Evolutionary conservation across 257 asterid genomes (phyloP), one percentile per base, ranked within the genome.

Genomic region (Haberlea rhodopensis): DNA sequence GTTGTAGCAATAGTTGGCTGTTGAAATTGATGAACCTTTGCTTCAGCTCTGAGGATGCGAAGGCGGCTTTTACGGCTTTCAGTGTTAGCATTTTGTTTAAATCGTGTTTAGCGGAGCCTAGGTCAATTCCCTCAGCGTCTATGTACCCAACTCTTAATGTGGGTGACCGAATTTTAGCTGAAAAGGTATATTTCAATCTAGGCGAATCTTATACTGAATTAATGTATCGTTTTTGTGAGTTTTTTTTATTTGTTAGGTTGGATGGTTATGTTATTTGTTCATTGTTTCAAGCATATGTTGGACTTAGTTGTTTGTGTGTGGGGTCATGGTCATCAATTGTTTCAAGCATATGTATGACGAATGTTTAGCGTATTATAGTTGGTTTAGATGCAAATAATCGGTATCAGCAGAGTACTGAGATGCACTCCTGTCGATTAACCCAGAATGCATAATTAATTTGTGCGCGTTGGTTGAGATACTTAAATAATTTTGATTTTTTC

Each of bases 131-230:
- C 20, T 85, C 99, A 11, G 66, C 87, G 40, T 94, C 99, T 26
- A 94, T 94, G 99, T 83, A 34, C 71, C 99, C 99, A 31, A 94
- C 99, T 43, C 91, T 94, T 25, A 91, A 85, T 67, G 94, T 79
- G 23, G 99, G 97, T 15, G 99, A 94, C 29, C 80, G 99, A 43
- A 78, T 94, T 70, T 66, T 94, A 48, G 86, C 99, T 10, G 99
- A 94, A 84, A 94, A 94, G 97, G 97, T 90, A 82, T 65, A 66
- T 0, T 27, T 19, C 23, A 20, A n/a, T 21, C 24, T 54, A 20
- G 57, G 7, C 68, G 1, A 21, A 37, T 15, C 29, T 9, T 54
- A n/a, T 54, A 7, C 48, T 25, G 18, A 11, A 29, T 45, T 59
- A 19, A 40, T 58, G 57, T 62, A 8, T 63, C 57, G 53, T 53